Percentiles rank a stretch among this genome's conserved stretches.
These are phyloP conservation scores for Auriculariales sp. DNA, from an alignment of 768 basidiomycete species.

Conservation along the genomic window DNA sequence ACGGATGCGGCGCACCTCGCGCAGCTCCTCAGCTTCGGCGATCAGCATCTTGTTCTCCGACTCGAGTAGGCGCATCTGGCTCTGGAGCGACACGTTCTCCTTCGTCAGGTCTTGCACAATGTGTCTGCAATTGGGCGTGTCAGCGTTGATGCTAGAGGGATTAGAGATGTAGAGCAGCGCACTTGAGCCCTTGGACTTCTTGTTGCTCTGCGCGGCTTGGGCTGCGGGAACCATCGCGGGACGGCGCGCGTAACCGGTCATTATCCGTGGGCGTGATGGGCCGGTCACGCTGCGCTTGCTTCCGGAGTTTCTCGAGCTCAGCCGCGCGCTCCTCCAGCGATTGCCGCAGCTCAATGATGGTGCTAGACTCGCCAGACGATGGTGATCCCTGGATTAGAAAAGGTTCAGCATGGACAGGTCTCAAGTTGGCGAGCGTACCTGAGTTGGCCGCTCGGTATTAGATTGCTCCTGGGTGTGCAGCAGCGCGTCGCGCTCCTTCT, in stretches of 20 bases:
- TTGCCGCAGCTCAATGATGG: slow-evolving; percentile 9
- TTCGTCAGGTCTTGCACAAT: slow-evolving; percentile 82
- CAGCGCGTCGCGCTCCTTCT: too few relatives aligned
- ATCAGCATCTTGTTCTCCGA: slow-evolving; percentile 60
- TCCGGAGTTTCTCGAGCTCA: slow-evolving; percentile 44
- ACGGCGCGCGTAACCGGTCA: background rate
- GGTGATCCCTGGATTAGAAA: too few relatives aligned
- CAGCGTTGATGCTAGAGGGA: slow-evolving; percentile 3
- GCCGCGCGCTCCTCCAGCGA: slow-evolving; percentile 24
- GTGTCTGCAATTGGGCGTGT: slow-evolving; percentile 30
- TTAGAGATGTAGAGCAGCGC: slow-evolving; percentile 9
- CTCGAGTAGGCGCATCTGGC: slow-evolving; percentile 56
- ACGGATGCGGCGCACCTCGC: slow-evolving; percentile 32
- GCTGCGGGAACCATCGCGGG: slow-evolving; percentile 7
- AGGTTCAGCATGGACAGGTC: too few relatives aligned
- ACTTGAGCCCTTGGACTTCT: slow-evolving; percentile 80
- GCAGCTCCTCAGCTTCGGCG: slow-evolving; percentile 56
- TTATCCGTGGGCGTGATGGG: slow-evolving; percentile 21
- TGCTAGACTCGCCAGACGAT: slow-evolving; percentile 2
- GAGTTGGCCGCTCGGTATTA: too few relatives aligned
- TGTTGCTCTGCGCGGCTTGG: slow-evolving; percentile 38
- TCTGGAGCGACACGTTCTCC: slow-evolving; percentile 48
- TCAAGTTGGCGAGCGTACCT: too few relatives aligned
- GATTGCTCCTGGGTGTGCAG: too few relatives aligned
- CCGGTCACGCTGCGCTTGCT: slow-evolving; percentile 45